Conservation (phyloP, 768 basidiomycete species). For the Mrakia hoshinonis region DNA sequence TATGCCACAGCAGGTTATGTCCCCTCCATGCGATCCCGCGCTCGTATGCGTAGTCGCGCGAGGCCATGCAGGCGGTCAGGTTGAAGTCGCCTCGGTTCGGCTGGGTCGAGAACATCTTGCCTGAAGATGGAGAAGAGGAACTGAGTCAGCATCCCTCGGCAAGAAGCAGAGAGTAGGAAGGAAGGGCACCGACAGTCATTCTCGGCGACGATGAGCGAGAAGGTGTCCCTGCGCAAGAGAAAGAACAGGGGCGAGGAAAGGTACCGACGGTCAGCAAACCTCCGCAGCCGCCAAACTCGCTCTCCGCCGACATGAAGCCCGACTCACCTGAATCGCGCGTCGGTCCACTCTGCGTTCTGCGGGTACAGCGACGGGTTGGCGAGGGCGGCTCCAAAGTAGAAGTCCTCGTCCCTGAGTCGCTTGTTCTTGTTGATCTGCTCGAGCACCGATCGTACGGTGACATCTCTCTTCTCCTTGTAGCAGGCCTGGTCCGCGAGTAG, state of each 20-base stretch:
- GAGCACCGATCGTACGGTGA: not conserved
- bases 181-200: not conserved
- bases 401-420: not conserved
- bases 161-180: not conserved
- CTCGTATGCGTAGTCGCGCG: not conserved
- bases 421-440: slow-evolving; percentile 4
- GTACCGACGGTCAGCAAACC: not conserved
- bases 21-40: not conserved
- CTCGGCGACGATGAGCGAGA: not conserved
- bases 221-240: not conserved
- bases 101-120: not conserved
- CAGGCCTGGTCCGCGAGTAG: not conserved
- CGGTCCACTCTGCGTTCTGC: not conserved
- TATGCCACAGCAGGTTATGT: slow-evolving; percentile 2
- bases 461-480: not conserved
- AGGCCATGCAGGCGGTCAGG: not conserved
- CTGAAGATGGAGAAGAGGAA: not conserved
- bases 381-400: not conserved
- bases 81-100: not conserved
- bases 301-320: not conserved
- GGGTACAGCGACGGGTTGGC: not conserved
- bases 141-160: not conserved
- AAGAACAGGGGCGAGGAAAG: not conserved
- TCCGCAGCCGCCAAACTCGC: not conserved
- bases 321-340: not conserved